These are phyloP conservation scores for Sclerotinia glacialis DNA, from an alignment of 2,329 filamentous ascomycete species.

Conservation along the genomic window DNA sequence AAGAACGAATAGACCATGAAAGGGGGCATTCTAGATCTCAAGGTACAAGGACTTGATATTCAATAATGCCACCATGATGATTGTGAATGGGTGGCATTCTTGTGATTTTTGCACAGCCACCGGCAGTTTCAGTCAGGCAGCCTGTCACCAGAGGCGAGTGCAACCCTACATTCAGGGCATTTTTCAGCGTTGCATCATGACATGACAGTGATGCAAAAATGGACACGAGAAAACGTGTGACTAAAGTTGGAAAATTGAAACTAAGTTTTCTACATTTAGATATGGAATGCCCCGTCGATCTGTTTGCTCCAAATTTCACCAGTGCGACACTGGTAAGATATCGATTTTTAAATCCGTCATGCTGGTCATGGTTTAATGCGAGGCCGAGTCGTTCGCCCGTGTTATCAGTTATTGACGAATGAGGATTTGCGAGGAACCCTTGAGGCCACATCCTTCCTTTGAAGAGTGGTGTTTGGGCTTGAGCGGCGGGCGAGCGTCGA, in stretches of 20 bases:
- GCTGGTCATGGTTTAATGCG: constrained; percentile 22
- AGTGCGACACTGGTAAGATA: constrained; percentile 23
- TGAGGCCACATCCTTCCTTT: not conserved
- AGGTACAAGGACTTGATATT: not conserved
- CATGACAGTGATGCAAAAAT: constrained; percentile 26
- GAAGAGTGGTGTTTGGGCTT: constrained; percentile 15
- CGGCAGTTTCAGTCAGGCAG: constrained; percentile 21
- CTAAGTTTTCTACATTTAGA: constrained; percentile 5
- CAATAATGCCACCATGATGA: constrained; percentile 1
- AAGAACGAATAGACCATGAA: not conserved
- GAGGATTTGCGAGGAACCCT: constrained; percentile 1
- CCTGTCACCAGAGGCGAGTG: constrained; percentile 17
- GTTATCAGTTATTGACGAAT: constrained; percentile 14
- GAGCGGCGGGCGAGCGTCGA: constrained; percentile 14
- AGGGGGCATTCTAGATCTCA: constrained; percentile 1
- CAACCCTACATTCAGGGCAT: constrained; percentile 10
- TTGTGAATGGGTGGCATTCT: constrained; percentile 1
- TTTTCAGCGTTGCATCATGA: not conserved
- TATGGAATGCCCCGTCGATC: constrained; percentile 18
- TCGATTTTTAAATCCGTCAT: constrained; percentile 19
- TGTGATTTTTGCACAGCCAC: constrained; percentile 13
- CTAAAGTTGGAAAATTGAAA: constrained; percentile 3
- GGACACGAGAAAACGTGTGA: constrained; percentile 28
- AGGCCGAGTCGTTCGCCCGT: constrained; percentile 24
- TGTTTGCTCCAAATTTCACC: constrained; percentile 9